Base-by-base conservation (phyloP, 441 rosid genomes). In the Bruguiera hainesii region DNA sequence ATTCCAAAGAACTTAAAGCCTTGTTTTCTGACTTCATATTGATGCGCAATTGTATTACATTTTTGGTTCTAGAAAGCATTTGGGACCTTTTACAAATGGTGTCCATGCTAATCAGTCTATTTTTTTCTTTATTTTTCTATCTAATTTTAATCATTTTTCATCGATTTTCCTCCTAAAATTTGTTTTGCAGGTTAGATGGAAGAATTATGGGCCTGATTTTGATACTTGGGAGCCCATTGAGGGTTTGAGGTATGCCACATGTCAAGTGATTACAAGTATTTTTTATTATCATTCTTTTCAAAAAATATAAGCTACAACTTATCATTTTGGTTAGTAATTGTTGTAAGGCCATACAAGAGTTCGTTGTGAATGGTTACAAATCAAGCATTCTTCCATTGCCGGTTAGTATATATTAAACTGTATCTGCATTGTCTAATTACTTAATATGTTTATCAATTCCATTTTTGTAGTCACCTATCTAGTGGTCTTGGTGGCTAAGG, bases 211-310 rank as follows among this genome's bases (percentile, higher is more conserved):
- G 6, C 70, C 84, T 19, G 76, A 72, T n/a, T 71, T 83, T 64
- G 90, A 90, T 66, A 65, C 90, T 1, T 90, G 93, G 97, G 98
- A 90, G 59, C 96, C 96, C 8, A 64, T 80, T 10, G 77, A 79
- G 3, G 89, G 90, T 7, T 73, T 88, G 28, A 66, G 87, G 97
- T 90, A 70, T 69, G 80, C 9, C 15, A 42, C 48, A 13, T 42
- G 48, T 42, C 48, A 42, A 42, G 4, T 1, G 48, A 42, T 15
- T 50, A 31, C 48, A 9, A 50, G 10, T 18, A 13, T 26, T 7
- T 11, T 48, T 30, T 1, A 11, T 5, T 39, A 11, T 55, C 58
- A 16, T 26, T 62, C 2, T 33, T 28, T 4, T 55, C 19, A 68
- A 7, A 11, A 57, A 31, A 15, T 29, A 11, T 29, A 15, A 57